Evolutionary conservation across 345 rosid species (phyloP).

Genomic region (Eutrema japonicum): DNA sequence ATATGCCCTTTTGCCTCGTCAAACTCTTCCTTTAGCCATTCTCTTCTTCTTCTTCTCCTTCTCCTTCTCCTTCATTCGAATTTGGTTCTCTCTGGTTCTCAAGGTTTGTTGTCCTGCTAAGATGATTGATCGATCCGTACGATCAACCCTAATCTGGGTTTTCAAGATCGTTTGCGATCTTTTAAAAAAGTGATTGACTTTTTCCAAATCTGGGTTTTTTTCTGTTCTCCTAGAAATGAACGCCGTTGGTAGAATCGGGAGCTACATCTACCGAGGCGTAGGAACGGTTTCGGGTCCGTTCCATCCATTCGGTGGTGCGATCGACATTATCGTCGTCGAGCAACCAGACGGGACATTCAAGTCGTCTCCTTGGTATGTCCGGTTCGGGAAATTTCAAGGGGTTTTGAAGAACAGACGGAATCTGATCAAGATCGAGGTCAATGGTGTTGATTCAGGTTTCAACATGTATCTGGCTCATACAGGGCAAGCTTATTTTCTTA

Average conservation of each 20-base stretch:
- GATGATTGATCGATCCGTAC: slow-evolving; percentile 30
- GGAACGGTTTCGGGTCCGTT: slow-evolving; percentile 83
- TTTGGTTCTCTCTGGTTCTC: background rate
- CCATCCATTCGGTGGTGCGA: slow-evolving; percentile 98
- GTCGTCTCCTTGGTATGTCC: slow-evolving; percentile 97
- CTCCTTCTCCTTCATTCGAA: background rate
- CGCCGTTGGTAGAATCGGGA: slow-evolving; percentile 86
- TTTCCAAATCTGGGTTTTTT: slow-evolving; percentile 33
- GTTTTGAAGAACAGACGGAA: slow-evolving; percentile 75
- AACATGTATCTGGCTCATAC: slow-evolving; percentile 84
- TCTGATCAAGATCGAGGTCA: slow-evolving; percentile 64
- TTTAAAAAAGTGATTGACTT: background rate
- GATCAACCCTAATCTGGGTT: slow-evolving; percentile 19
- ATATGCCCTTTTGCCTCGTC: slow-evolving; percentile 33
- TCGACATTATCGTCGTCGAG: slow-evolving; percentile 89
- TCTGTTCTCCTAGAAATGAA: slow-evolving; percentile 48
- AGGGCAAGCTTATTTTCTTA: slow-evolving; percentile 91
- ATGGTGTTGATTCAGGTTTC: slow-evolving; percentile 71
- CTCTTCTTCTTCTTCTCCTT: background rate
- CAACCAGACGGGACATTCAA: slow-evolving; percentile 94
- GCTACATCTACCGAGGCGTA: slow-evolving; percentile 82
- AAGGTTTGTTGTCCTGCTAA: background rate
- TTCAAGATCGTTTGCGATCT: slow-evolving; percentile 9
- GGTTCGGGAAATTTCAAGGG: slow-evolving; percentile 97
- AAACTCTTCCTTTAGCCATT: slow-evolving; percentile 11